Conservation (phyloP, 2,329 filamentous ascomycete species). For the Fusarium protoensiforme region DNA sequence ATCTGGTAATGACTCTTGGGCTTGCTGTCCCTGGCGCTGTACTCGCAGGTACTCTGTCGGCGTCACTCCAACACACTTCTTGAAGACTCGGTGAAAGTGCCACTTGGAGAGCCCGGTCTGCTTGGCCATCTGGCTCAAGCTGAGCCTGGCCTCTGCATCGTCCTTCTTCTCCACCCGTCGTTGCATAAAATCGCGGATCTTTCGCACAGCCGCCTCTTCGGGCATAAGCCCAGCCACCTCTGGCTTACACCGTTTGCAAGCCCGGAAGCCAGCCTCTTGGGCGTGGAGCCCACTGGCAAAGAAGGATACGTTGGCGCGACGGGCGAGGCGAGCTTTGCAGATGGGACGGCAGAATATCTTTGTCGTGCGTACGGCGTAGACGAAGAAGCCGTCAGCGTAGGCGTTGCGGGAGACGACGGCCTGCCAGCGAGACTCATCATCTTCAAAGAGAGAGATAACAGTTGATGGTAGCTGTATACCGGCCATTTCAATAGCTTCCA, state of each 20-base stretch:
- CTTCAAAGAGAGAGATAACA: slow-evolving; percentile 36
- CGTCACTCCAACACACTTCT: slow-evolving; percentile 63
- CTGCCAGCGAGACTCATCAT: slow-evolving; percentile 50
- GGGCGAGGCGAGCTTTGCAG: slow-evolving; percentile 69
- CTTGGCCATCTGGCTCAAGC: slow-evolving; percentile 59
- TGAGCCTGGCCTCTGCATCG: slow-evolving; percentile 37
- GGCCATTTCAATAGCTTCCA: neutral
- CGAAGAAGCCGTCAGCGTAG: slow-evolving; percentile 52
- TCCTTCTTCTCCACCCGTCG: slow-evolving; percentile 39
- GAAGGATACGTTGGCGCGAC: slow-evolving; percentile 69
- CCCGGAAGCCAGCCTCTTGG: slow-evolving; percentile 59
- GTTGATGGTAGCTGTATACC: neutral
- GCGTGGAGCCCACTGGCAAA: slow-evolving; percentile 60
- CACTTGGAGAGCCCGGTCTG: slow-evolving; percentile 65
- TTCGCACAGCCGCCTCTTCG: slow-evolving; percentile 56
- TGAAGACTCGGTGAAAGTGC: slow-evolving; percentile 70
- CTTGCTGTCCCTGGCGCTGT: slow-evolving; percentile 20
- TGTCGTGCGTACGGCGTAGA: slow-evolving; percentile 58
- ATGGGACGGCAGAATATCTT: slow-evolving; percentile 69
- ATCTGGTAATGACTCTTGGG: neutral
- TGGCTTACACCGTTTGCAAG: slow-evolving; percentile 68
- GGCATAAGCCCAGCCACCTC: slow-evolving; percentile 53
- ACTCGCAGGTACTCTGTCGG: slow-evolving; percentile 48
- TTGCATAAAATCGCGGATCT: slow-evolving; percentile 49
- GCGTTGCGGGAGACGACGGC: slow-evolving; percentile 50